Evolutionary conservation across 2,329 filamentous ascomycete genomes (phyloP).

Genomic region (Colletotrichum siamense): DNA sequence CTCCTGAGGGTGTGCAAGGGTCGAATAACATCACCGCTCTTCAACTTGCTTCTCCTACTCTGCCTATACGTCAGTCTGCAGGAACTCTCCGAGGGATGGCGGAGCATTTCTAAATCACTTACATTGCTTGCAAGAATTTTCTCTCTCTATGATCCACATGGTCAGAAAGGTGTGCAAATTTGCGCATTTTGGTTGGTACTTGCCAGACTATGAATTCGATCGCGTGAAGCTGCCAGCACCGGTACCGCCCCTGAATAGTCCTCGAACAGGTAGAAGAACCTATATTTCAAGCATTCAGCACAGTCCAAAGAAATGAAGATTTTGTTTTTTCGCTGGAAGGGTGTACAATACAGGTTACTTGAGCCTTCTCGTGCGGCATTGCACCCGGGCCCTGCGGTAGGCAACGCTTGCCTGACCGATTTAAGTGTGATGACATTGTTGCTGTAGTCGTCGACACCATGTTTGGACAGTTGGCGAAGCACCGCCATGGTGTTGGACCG

Average conservation of each 20-base stretch:
- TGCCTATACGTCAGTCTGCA: constrained; percentile 7
- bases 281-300: constrained; percentile 38
- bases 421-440: constrained; percentile 47
- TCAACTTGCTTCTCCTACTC: constrained; percentile 28
- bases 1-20: constrained; percentile 64
- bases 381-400: not conserved
- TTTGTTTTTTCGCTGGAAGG: not conserved
- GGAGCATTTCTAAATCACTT: constrained; percentile 19
- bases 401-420: constrained; percentile 37
- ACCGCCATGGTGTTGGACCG: constrained; percentile 43
- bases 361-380: not conserved
- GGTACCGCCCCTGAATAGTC: constrained; percentile 67
- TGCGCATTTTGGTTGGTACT: constrained; percentile 18
- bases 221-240: constrained; percentile 52
- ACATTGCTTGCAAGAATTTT: constrained; percentile 40
- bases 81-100: not conserved
- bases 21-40: constrained; percentile 60
- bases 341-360: not conserved
- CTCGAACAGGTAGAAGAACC: constrained; percentile 71
- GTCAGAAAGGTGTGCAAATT: not conserved
- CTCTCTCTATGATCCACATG: constrained; percentile 30
- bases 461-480: constrained; percentile 41
- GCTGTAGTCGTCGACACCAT: constrained; percentile 41
- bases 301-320: constrained; percentile 8
- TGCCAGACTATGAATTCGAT: constrained; percentile 55